A percentile compares a stretch with the other conserved stretches of the same genome.
phyloP scores from a whole-genome alignment of 2,329 filamentous ascomycete genomes.

The Madurella mycetomatis region DNA sequence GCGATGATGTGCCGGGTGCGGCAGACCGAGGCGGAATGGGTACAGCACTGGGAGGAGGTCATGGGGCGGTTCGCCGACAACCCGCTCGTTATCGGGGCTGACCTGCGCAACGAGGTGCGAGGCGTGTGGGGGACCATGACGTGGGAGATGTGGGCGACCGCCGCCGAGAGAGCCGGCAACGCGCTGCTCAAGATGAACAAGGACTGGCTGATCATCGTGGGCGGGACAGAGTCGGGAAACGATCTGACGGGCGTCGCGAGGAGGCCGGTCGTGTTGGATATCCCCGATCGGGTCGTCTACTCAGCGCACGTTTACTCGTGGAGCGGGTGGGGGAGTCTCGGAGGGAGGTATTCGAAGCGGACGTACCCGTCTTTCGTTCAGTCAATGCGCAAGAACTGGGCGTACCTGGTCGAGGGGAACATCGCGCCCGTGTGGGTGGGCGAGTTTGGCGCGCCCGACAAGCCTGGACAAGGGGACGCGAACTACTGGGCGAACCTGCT shows the following conservation, averaged over 20 bases:
- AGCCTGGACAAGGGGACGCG: constrained; percentile 51
- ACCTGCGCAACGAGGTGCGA: constrained; percentile 65
- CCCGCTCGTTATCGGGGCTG: constrained; percentile 59
- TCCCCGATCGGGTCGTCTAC: constrained; percentile 57
- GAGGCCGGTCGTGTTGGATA: constrained; percentile 54
- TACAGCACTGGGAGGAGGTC: constrained; percentile 60
- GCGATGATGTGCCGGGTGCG: constrained; percentile 54
- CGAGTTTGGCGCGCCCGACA: constrained; percentile 57
- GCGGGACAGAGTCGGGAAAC: constrained; percentile 64
- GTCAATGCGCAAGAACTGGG: constrained; percentile 63
- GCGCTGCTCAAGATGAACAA: constrained; percentile 54
- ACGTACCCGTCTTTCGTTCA: constrained; percentile 58
- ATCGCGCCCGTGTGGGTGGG: constrained; percentile 64
- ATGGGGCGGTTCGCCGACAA: constrained; percentile 58
- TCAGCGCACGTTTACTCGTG: constrained; percentile 65
- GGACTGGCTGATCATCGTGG: constrained; percentile 64
- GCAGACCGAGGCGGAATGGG: constrained; percentile 63
- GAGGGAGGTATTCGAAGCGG: constrained; percentile 57
- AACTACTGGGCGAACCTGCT: constrained; percentile 65
- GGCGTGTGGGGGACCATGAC: constrained; percentile 66
- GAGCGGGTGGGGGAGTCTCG: constrained; percentile 63
- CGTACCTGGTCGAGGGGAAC: constrained; percentile 53
- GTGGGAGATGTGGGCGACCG: constrained; percentile 60
- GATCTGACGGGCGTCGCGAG: constrained; percentile 53
- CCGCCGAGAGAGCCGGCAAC: constrained; percentile 61